A percentile compares a stretch with the other conserved stretches of the same genome.
phyloP scores from a whole-genome alignment of 2,329 filamentous ascomycete species.

The Arthroderma uncinatum region DNA sequence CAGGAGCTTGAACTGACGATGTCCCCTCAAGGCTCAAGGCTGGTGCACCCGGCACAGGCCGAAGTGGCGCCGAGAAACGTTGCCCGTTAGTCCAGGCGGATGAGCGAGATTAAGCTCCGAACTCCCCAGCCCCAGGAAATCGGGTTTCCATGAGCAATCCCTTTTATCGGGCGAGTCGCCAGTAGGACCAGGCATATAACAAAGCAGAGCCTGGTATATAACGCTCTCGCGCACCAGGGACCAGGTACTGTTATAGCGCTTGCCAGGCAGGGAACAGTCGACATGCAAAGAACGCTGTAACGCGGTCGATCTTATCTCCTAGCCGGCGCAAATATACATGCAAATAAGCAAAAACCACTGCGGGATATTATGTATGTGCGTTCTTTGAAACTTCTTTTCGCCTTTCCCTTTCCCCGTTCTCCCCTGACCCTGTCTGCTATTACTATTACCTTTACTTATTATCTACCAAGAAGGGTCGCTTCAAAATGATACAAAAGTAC shows the following conservation, averaged over 20 bases:
- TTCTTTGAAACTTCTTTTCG: slow-evolving; percentile 4
- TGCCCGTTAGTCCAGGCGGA: not conserved
- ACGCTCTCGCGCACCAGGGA: not conserved
- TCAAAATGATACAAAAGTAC: too few species aligned
- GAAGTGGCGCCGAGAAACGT: slow-evolving; percentile 2
- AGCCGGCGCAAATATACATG: not conserved
- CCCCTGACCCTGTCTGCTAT: slow-evolving; percentile 2
- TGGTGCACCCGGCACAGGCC: slow-evolving; percentile 1
- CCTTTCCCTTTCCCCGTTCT: not conserved
- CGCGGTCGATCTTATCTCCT: not conserved
- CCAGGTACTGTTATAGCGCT: not conserved
- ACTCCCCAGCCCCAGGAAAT: not conserved
- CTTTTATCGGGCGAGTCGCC: slow-evolving; percentile 3
- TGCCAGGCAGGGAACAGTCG: not conserved
- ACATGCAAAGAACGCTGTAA: not conserved
- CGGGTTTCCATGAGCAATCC: not conserved
- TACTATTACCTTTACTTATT: not conserved
- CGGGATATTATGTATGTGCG: slow-evolving; percentile 4
- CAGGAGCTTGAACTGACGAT: not conserved
- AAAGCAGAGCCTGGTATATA: not conserved
- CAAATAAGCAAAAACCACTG: not conserved
- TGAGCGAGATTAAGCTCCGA: not conserved
- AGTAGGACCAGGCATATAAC: not conserved
- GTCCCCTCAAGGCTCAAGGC: not conserved
- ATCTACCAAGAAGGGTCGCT: too few species aligned